These are phyloP conservation scores for Penicillium arizonense DNA, from an alignment of 495 filamentous ascomycete species.

Conservation along the genomic window DNA sequence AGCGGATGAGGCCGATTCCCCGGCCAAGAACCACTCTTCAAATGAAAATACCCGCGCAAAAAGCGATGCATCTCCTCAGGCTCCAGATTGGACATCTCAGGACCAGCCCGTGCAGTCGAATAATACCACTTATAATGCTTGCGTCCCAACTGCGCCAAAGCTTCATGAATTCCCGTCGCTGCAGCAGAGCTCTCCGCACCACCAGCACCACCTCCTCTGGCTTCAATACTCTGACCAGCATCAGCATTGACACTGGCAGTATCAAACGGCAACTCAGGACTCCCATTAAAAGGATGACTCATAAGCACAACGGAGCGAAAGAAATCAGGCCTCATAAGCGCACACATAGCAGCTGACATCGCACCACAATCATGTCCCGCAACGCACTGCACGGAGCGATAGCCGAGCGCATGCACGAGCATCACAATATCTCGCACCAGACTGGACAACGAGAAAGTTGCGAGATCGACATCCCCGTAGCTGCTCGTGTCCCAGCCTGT, in stretches of 20 bases:
- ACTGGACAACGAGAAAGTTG: conserved; percentile 55
- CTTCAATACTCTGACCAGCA: conserved; percentile 19
- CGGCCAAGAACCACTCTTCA: conserved; percentile 63
- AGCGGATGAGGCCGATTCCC: conserved; percentile 54
- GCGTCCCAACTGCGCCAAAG: conserved; percentile 49
- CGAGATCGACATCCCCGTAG: conserved; percentile 53
- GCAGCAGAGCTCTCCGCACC: conserved; percentile 29
- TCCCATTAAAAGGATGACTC: conserved; percentile 56
- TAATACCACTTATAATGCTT: conserved; percentile 76
- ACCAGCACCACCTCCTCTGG: conserved; percentile 10
- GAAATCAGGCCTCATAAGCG: conserved; percentile 62
- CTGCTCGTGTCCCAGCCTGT: conserved; percentile 55
- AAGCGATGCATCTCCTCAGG: conserved; percentile 54
- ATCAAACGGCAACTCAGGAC: conserved; percentile 51
- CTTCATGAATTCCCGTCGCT: conserved; percentile 44
- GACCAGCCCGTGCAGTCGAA: conserved; percentile 52
- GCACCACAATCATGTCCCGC: conserved; percentile 69
- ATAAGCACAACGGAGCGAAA: conserved; percentile 55
- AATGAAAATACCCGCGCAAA: conserved; percentile 64
- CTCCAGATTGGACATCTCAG: conserved; percentile 54
- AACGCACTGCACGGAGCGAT: conserved; percentile 55
- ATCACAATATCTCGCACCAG: conserved; percentile 62
- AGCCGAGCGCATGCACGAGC: conserved; percentile 60
- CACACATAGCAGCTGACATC: conserved; percentile 56
- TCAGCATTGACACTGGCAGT: conserved; percentile 27